phyloP scores from a whole-genome alignment of 768 basidiomycete species.

The Megacollybia marginata region DNA sequence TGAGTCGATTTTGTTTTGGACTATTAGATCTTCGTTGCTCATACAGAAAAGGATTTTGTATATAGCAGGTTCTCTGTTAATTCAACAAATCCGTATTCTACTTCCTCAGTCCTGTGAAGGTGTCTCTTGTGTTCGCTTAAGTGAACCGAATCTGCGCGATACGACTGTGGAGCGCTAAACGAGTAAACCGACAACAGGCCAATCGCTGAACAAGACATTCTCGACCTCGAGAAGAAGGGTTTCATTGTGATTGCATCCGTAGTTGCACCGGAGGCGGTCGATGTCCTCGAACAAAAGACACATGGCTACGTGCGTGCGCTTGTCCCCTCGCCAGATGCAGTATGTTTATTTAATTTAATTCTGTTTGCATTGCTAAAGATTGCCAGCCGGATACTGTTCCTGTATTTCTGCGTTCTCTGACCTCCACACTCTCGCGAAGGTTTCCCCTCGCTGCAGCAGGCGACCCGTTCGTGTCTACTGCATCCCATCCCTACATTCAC shows the following conservation, averaged over 20 bases:
- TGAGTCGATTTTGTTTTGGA: no score
- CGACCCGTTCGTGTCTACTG: constrained; percentile 69
- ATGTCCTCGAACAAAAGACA: constrained; percentile 53
- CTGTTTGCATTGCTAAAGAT: not conserved
- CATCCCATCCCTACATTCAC: constrained; percentile 63
- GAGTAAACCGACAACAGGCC: no score
- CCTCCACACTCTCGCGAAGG: constrained; percentile 70
- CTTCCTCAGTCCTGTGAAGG: no score
- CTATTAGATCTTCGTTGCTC: no score
- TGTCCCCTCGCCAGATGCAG: constrained; percentile 75
- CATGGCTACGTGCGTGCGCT: constrained; percentile 77
- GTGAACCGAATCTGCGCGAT: no score
- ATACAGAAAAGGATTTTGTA: no score
- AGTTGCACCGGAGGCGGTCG: constrained; percentile 55
- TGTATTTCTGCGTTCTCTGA: constrained; percentile 73
- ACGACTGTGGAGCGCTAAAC: no score
- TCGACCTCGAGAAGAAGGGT: constrained; percentile 68
- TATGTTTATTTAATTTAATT: constrained; percentile 24
- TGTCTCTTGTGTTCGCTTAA: no score
- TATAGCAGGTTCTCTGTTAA: no score
- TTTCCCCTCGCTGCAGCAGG: constrained; percentile 76
- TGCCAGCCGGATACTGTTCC: constrained; percentile 62
- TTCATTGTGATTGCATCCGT: constrained; percentile 84
- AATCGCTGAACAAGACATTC: no score
- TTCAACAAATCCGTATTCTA: no score